A percentile compares a stretch with the other conserved stretches of the same genome.
phyloP scores from a whole-genome alignment of 2,329 filamentous ascomycete genomes.

The Colletotrichum aenigma region DNA sequence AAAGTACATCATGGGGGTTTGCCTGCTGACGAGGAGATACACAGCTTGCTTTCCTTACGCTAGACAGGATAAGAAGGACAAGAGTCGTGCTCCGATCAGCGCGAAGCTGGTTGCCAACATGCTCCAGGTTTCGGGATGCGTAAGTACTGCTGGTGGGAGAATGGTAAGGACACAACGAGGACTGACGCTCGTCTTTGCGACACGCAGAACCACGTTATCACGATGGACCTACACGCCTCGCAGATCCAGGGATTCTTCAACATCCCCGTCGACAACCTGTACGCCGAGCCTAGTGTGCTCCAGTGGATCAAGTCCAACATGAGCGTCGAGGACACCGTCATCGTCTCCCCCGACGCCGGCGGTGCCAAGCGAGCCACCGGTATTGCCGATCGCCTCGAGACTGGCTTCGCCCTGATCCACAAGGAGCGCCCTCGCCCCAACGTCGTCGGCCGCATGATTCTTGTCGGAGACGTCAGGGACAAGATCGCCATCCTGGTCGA shows the following conservation, averaged over 20 bases:
- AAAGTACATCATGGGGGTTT: not conserved
- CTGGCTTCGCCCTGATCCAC: slow-evolving; percentile 86
- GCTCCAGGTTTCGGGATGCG: slow-evolving; percentile 83
- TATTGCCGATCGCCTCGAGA: slow-evolving; percentile 83
- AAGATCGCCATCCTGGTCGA: slow-evolving; percentile 96
- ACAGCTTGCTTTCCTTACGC: slow-evolving; percentile 86
- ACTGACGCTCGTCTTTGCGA: not conserved
- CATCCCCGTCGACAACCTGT: slow-evolving; percentile 69
- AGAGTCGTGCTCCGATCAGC: slow-evolving; percentile 82
- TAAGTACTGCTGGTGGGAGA: not conserved
- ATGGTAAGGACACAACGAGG: not conserved
- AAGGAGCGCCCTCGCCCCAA: slow-evolving; percentile 71
- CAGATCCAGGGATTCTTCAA: slow-evolving; percentile 94
- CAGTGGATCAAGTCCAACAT: slow-evolving; percentile 84
- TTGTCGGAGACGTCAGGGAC: slow-evolving; percentile 92
- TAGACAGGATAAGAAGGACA: slow-evolving; percentile 90
- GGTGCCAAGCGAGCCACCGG: slow-evolving; percentile 87
- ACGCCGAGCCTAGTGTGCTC: slow-evolving; percentile 84
- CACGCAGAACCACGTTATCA: slow-evolving; percentile 61
- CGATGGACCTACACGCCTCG: slow-evolving; percentile 86
- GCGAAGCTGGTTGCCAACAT: slow-evolving; percentile 92
- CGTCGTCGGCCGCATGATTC: slow-evolving; percentile 87
- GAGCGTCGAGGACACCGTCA: slow-evolving; percentile 77
- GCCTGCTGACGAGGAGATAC: not conserved
- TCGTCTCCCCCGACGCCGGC: slow-evolving; percentile 86